phyloP scores from a whole-genome alignment of 441 rosid species.

The Arabidopsis hybrid region DNA sequence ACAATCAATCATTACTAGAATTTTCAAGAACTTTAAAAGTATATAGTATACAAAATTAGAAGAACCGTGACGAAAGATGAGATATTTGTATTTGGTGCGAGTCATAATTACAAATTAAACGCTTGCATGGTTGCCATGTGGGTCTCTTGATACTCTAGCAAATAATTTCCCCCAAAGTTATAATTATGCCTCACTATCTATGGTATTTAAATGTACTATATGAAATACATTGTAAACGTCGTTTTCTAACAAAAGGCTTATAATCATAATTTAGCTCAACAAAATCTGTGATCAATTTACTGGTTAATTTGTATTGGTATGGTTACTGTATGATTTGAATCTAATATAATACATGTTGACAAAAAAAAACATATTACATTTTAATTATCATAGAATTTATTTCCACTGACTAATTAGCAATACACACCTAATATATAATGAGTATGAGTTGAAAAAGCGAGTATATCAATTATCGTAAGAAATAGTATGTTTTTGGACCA shows the following conservation, averaged over 20 bases:
- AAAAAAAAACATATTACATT: background rate
- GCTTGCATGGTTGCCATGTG: slow-evolving; percentile 48
- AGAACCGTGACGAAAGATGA: slow-evolving; percentile 7
- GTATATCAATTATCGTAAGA: too few relatives aligned
- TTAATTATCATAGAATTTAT: background rate
- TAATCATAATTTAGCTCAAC: background rate
- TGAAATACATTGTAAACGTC: slow-evolving; percentile 14
- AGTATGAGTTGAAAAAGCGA: background rate
- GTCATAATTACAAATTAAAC: slow-evolving; percentile 43
- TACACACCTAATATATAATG: background rate
- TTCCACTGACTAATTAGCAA: background rate
- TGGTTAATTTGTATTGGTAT: background rate
- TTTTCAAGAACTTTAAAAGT: slow-evolving; percentile 16
- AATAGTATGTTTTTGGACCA: too few relatives aligned
- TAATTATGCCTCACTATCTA: slow-evolving; percentile 41
- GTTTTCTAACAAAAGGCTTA: slow-evolving; percentile 25
- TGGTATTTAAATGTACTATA: slow-evolving; percentile 35
- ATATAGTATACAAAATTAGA: background rate
- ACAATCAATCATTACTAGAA: slow-evolving; percentile 21
- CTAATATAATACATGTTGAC: background rate
- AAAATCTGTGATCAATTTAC: background rate
- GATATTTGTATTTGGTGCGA: slow-evolving; percentile 43
- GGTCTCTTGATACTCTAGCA: slow-evolving; percentile 36
- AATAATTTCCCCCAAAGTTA: slow-evolving; percentile 15
- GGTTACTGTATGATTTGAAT: background rate